Conservation (phyloP, 2,329 filamentous ascomycete species). For the Chalaropsis ovoidea region DNA sequence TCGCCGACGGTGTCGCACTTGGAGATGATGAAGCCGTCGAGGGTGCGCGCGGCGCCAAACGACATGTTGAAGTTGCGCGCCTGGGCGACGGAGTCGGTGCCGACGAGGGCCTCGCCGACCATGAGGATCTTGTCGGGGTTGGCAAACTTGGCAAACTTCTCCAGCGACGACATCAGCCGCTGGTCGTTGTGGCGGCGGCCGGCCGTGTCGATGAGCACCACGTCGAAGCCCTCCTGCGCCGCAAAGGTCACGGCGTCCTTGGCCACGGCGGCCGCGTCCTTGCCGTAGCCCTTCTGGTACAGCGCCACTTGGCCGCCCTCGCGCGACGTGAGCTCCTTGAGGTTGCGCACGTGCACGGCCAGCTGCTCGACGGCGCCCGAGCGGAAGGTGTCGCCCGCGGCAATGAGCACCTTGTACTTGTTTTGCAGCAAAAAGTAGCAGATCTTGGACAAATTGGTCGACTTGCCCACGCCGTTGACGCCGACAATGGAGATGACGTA, state of each 20-base stretch:
- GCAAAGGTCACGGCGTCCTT: constrained; percentile 85
- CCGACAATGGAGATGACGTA: constrained; percentile 98
- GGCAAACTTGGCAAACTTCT: constrained; percentile 95
- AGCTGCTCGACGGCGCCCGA: constrained; percentile 95
- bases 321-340: constrained; percentile 75
- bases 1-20: constrained; percentile 99
- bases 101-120: constrained; percentile 82
- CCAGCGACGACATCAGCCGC: constrained; percentile 87
- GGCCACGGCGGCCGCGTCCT: constrained; percentile 90
- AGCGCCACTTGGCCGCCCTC: constrained; percentile 80
- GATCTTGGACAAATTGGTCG: constrained; percentile 94
- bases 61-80: constrained; percentile 92
- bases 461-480: constrained; percentile 97
- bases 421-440: constrained; percentile 97
- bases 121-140: constrained; percentile 97
- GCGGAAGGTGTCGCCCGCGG: constrained; percentile 91
- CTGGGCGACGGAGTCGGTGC: constrained; percentile 89
- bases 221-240: constrained; percentile 66
- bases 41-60: constrained; percentile 66
- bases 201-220: constrained; percentile 93
- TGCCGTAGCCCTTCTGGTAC: constrained; percentile 95
- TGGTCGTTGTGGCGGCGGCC: constrained; percentile 92
- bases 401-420: constrained; percentile 88
- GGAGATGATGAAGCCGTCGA: constrained; percentile 96
- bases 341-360: constrained; percentile 85